These are phyloP conservation scores for Trichosporon faecale DNA, from an alignment of 1,284 basidiomycete species.

Conservation along the genomic window DNA sequence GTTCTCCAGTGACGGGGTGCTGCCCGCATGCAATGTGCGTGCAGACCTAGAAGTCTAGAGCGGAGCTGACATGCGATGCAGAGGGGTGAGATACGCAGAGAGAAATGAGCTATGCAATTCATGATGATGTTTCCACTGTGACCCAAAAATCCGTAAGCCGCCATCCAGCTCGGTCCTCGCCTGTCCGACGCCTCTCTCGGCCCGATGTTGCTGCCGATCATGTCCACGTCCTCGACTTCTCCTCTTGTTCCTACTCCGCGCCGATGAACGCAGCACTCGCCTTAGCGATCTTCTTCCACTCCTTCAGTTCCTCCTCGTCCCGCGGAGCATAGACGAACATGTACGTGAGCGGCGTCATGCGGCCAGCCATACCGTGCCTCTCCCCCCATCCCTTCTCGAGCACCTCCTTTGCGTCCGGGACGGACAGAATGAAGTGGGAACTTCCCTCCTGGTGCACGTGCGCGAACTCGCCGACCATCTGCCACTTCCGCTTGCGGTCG, in stretches of 20 bases:
- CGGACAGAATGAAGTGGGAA: constrained; percentile 4
- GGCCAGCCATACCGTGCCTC: constrained; percentile 1
- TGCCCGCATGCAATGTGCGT: neutral
- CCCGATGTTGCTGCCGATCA: neutral
- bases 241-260: neutral
- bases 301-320: constrained; percentile 6
- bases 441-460: constrained; percentile 11
- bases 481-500: neutral
- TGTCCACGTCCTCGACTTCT: neutral
- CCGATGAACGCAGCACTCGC: neutral
- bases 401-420: constrained; percentile 1
- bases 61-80: too few species aligned
- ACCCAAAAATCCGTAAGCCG: neutral
- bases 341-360: constrained; percentile 12
- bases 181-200: neutral
- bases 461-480: constrained; percentile 9
- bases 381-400: constrained; percentile 7
- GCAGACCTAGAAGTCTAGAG: too few species aligned
- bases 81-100: too few species aligned
- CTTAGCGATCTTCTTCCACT: constrained; percentile 10
- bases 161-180: neutral
- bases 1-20: neutral
- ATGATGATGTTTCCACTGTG: neutral
- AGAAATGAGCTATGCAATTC: neutral
- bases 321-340: constrained; percentile 10